Conservation (phyloP, 345 rosid species). For the Syzygium grande region DNA sequence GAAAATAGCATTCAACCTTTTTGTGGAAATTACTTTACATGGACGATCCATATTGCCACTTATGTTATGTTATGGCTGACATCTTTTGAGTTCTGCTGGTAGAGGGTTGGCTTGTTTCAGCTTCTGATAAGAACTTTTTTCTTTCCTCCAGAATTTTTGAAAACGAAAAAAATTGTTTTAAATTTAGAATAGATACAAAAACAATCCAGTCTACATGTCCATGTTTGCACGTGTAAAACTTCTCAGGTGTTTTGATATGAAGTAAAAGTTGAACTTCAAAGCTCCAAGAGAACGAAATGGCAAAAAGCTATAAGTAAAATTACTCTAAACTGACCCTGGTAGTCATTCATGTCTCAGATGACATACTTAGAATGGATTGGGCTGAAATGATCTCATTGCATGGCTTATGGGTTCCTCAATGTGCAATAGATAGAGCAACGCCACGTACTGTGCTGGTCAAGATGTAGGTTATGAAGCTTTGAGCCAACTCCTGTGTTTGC, state of each 20-base stretch:
- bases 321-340: background rate
- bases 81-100: background rate
- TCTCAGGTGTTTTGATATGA: background rate
- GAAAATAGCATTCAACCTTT: background rate
- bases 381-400: background rate
- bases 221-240: background rate
- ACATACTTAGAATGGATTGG: background rate
- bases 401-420: background rate
- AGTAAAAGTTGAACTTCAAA: background rate
- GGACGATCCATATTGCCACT: background rate
- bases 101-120: background rate
- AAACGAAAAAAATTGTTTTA: background rate
- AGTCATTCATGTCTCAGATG: background rate
- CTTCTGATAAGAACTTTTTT: background rate
- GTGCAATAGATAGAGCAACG: background rate
- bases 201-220: background rate
- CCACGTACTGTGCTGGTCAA: background rate
- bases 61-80: background rate
- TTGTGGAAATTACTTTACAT: background rate
- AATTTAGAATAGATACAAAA: background rate
- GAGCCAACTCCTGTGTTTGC: background rate
- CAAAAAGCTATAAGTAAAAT: background rate
- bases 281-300: background rate
- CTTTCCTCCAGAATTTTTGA: background rate
- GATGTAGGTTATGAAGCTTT: background rate